A percentile compares a stretch with the other conserved stretches of the same genome.
These are phyloP conservation scores for Diospyros kaki DNA, from an alignment of 148 eudicot genomes.

Conservation along the genomic window DNA sequence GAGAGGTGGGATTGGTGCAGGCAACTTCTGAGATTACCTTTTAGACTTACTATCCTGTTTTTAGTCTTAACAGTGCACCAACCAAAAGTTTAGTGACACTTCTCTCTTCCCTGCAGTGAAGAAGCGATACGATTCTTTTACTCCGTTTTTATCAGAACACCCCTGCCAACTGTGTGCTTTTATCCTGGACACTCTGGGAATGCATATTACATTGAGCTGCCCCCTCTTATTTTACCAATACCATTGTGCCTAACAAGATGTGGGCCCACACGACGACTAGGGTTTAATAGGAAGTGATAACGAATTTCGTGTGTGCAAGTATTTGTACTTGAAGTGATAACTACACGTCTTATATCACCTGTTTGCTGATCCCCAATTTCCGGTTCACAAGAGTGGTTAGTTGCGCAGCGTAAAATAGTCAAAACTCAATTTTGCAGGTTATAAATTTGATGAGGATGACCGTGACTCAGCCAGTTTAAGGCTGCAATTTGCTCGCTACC, in stretches of 20 bases:
- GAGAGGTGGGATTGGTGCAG: background rate
- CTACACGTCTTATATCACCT: background rate
- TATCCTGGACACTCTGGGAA: no score
- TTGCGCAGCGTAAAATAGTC: slow-evolving; percentile 41
- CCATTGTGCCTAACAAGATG: background rate
- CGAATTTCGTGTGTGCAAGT: background rate
- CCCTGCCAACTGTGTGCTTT: background rate
- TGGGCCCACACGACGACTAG: background rate
- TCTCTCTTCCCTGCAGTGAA: background rate
- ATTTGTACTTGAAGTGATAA: slow-evolving; percentile 1
- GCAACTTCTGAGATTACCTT: background rate
- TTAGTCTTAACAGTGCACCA: background rate
- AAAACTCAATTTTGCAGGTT: slow-evolving; percentile 87
- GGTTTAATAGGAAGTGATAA: slow-evolving; percentile 8
- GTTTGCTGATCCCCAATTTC: slow-evolving; percentile 15
- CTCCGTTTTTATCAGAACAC: background rate
- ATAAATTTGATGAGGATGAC: slow-evolving; percentile 80
- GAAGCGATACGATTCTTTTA: no score
- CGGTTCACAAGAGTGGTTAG: slow-evolving; percentile 12
- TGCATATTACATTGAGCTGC: background rate
- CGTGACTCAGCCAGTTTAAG: slow-evolving; percentile 59
- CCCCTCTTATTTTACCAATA: background rate
- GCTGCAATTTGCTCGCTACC: slow-evolving; percentile 84
- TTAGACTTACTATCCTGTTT: background rate
- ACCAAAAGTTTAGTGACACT: background rate